phyloP scores from a whole-genome alignment of 805 yeast species.

The Hanseniaspora pseudoguilliermondii region DNA sequence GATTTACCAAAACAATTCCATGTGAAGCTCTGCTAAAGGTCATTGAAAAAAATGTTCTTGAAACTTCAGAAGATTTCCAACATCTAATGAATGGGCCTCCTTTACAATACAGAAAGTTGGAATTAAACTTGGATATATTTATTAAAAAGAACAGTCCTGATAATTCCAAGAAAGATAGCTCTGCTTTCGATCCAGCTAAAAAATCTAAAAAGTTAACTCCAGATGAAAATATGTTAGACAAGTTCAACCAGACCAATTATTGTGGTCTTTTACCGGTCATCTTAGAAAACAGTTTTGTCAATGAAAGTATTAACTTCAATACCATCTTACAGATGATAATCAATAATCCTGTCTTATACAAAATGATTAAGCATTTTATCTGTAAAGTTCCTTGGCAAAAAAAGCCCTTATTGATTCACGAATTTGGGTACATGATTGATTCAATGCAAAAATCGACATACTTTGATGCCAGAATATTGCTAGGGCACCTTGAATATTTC shows the following conservation, averaged over 20 bases:
- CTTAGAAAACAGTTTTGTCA: not conserved
- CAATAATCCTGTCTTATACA: not conserved
- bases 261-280: slow-evolving; percentile 1
- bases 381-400: slow-evolving; percentile 5
- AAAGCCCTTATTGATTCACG: slow-evolving; percentile 46
- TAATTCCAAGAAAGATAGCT: not conserved
- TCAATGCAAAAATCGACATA: not conserved
- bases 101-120: slow-evolving; percentile 11
- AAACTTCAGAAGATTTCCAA: not conserved
- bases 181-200: not conserved
- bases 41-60: not conserved
- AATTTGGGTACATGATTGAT: slow-evolving; percentile 79
- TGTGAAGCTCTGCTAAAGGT: not conserved
- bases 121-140: not conserved
- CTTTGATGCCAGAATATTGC: not conserved
- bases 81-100: slow-evolving; percentile 6
- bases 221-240: not conserved
- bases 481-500: not conserved
- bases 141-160: slow-evolving; percentile 4
- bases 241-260: slow-evolving; percentile 7
- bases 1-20: not conserved
- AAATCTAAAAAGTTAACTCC: not conserved
- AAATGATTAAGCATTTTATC: not conserved
- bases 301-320: not conserved
- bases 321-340: slow-evolving; percentile 1